Evolutionary conservation across 192 early-diverging fungal species (phyloP), one percentile per base, ranked within the genome.

Genomic region (Dissophora ornata): DNA sequence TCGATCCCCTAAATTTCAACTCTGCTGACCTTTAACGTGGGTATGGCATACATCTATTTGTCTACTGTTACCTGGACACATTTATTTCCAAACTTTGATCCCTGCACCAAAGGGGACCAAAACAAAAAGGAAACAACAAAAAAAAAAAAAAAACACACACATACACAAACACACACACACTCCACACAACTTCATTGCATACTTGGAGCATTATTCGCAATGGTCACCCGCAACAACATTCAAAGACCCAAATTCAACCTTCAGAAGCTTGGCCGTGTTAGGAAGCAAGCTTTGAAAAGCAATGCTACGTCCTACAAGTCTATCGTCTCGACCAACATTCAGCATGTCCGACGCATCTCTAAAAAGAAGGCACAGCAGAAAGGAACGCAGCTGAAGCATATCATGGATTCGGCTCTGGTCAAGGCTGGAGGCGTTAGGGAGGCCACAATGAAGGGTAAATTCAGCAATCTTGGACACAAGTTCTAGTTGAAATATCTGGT

Each of bases 211-310:
- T 24, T 16, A 29, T 47, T 32, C n/a, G 26, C 49, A 26, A 75
- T 66, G 73, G 73, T 77, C 29, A 77, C 73, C 54, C 73, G 73
- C 53, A 62, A 77, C 73, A 77, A 77, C 47, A 77, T 77, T 47
- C 65, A 67, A 28, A 58, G 73, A 48, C 73, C 73, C 41, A 77
- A 77, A 53, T 67, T 67, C 40, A 77, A 77, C 54, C 46, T 77
- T 12, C 73, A 77, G 53, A 77, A 77, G 73, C 52, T 77, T 25
- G 73, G 73, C 2, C 73, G 73, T 56, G 73, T 77, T 59, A 67
- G 73, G 57, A 77, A 77, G 59, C 73, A 77, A 41, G 73, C 73
- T 0, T 45, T 77, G 53, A 77, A 77, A 59, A 62, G 64, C 3
- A 77, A 77, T 46, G 18, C 73, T n/a, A 67, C 73, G 4, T 77